phyloP scores from a whole-genome alignment of 768 basidiomycete species.

The Boletus subcaerulescens region DNA sequence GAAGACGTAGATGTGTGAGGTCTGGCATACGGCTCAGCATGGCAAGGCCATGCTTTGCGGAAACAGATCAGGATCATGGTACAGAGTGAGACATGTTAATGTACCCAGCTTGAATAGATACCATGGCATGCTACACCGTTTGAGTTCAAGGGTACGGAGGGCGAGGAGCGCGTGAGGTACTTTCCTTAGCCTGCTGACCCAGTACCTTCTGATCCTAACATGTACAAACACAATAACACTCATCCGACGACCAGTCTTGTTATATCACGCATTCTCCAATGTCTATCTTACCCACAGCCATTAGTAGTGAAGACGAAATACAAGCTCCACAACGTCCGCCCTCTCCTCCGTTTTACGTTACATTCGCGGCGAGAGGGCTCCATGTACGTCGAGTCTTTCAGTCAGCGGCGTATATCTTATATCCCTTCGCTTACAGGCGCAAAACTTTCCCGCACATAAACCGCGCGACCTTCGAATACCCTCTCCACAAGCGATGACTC shows the following conservation, averaged over 20 bases:
- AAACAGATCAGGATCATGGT: conserved; percentile 14
- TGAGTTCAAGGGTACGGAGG: not conserved
- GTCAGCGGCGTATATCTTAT: conserved; percentile 13
- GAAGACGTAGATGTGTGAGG: conserved; percentile 33
- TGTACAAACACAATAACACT: conserved; percentile 16
- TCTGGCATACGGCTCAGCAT: conserved; percentile 33
- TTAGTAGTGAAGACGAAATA: conserved; percentile 53
- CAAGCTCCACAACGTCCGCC: conserved; percentile 58
- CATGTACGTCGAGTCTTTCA: conserved; percentile 50
- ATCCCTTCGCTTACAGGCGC: conserved; percentile 45
- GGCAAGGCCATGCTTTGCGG: conserved; percentile 26
- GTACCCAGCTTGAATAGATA: conserved; percentile 2
- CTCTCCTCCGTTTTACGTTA: conserved; percentile 70
- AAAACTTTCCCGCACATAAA: conserved; percentile 77
- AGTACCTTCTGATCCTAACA: conserved; percentile 21
- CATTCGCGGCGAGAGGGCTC: conserved; percentile 65
- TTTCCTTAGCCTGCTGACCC: too few relatives aligned
- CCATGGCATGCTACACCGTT: not conserved
- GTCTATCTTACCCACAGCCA: conserved; percentile 21
- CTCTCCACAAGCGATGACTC: conserved; percentile 62
- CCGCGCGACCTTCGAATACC: conserved; percentile 71
- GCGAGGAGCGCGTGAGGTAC: too few relatives aligned
- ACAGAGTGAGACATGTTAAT: conserved; percentile 36
- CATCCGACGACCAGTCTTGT: not conserved
- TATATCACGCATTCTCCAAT: conserved; percentile 9